Conservation (phyloP, 1,284 basidiomycete species). For the Cutaneotrichosporon dermatis region DNA sequence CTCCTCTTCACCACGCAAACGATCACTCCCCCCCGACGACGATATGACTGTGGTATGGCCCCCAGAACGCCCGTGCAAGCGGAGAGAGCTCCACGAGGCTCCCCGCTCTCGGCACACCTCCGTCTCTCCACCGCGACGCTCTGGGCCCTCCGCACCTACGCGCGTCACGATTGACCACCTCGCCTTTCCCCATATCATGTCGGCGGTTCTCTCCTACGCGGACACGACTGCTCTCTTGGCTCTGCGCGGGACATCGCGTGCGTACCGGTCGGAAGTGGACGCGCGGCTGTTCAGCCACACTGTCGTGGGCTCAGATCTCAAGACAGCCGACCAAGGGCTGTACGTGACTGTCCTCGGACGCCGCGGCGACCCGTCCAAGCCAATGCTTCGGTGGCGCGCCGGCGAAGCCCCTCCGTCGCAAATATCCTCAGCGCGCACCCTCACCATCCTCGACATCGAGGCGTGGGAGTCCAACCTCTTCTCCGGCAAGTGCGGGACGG, state of each 20-base stretch:
- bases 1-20: too few species aligned
- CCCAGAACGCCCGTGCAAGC: too few species aligned
- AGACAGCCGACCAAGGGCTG: not conserved
- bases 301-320: not conserved
- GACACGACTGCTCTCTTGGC: not conserved
- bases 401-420: not conserved
- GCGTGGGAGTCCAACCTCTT: conserved; percentile 1
- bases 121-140: too few species aligned
- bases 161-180: not conserved
- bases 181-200: conserved; percentile 4
- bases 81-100: too few species aligned
- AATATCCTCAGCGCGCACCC: not conserved
- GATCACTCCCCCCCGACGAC: too few species aligned
- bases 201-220: not conserved
- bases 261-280: not conserved
- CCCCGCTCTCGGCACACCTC: too few species aligned
- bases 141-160: not conserved
- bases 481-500: not conserved
- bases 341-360: conserved; percentile 1
- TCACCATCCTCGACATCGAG: not conserved
- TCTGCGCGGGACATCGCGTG: not conserved
- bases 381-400: not conserved
- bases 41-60: too few species aligned
- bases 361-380: not conserved
- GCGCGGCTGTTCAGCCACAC: conserved; percentile 1